These are phyloP conservation scores for Annona cherimola DNA, from an alignment of 164 flowering plant genomes.

Conservation along the genomic window DNA sequence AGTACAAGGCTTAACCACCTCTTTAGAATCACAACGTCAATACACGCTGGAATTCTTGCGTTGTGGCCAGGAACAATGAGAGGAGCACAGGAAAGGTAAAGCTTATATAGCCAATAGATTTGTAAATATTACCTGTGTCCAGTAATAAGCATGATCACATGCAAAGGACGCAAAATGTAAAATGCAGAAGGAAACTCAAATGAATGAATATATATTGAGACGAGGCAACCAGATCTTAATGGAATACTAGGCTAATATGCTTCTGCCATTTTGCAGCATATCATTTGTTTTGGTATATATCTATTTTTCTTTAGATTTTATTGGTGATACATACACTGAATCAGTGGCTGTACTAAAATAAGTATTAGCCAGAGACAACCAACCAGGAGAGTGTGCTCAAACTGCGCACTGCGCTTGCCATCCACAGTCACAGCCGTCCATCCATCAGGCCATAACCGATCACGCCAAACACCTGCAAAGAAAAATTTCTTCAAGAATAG, in stretches of 20 bases:
- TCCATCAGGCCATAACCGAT: constrained; percentile 99
- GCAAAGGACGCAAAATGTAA: too few relatives aligned
- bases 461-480: constrained; percentile 86
- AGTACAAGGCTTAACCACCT: not conserved
- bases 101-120: not conserved
- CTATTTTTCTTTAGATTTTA: too few relatives aligned
- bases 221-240: not conserved
- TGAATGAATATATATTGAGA: not conserved
- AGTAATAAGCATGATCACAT: not conserved
- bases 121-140: not conserved
- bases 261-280: not conserved
- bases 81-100: not conserved
- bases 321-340: not conserved
- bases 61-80: not conserved
- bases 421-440: constrained; percentile 99
- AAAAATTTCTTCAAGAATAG: not conserved
- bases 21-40: not conserved
- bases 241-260: not conserved
- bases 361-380: not conserved
- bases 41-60: not conserved
- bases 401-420: constrained; percentile 97
- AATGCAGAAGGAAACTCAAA: not conserved
- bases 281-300: not conserved
- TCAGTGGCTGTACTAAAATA: not conserved
- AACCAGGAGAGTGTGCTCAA: constrained; percentile 98